These are phyloP conservation scores for Arthrobotrys iridis DNA, from an alignment of 2,329 filamentous ascomycete genomes.

Conservation along the genomic window DNA sequence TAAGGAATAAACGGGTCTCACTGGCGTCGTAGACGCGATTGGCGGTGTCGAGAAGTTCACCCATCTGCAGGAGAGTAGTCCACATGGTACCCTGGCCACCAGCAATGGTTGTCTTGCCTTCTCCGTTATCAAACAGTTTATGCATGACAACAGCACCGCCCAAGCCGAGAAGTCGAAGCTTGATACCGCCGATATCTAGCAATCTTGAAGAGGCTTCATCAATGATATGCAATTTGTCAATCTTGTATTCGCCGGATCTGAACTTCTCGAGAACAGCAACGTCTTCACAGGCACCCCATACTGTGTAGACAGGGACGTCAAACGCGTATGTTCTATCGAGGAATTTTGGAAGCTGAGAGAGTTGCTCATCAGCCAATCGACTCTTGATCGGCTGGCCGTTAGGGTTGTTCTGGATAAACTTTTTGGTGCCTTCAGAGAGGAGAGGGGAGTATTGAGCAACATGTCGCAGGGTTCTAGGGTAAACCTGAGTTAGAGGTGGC, in stretches of 20 bases:
- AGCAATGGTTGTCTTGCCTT: conserved; percentile 96
- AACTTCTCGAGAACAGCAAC: conserved; percentile 97
- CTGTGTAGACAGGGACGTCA: conserved; percentile 96
- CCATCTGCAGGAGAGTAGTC: conserved; percentile 98
- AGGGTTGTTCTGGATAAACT: conserved; percentile 70
- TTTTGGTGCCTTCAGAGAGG: conserved; percentile 80
- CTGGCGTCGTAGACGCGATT: conserved; percentile 98
- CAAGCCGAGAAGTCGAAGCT: conserved; percentile 89
- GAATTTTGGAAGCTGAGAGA: conserved; percentile 89
- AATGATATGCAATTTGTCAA: conserved; percentile 96
- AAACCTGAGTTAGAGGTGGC: conserved; percentile 23
- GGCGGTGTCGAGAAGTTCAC: conserved; percentile 95
- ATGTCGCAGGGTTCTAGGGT: conserved; percentile 86
- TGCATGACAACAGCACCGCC: conserved; percentile 99
- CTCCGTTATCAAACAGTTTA: conserved; percentile 98
- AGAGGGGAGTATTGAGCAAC: conserved; percentile 98
- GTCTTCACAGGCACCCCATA: conserved; percentile 99
- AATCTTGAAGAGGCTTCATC: conserved; percentile 97
- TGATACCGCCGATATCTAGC: conserved; percentile 92
- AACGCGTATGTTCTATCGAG: conserved; percentile 88
- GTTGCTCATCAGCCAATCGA: conserved; percentile 73
- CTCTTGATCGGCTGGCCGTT: conserved; percentile 64
- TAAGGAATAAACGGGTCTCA: conserved; percentile 95
- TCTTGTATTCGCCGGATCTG: conserved; percentile 96
- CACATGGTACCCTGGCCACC: conserved; percentile 99